Evolutionary conservation across 139 green algal species (phyloP), one percentile per base, ranked within the genome.

Genomic region (Chlamydomonas sp.): DNA sequence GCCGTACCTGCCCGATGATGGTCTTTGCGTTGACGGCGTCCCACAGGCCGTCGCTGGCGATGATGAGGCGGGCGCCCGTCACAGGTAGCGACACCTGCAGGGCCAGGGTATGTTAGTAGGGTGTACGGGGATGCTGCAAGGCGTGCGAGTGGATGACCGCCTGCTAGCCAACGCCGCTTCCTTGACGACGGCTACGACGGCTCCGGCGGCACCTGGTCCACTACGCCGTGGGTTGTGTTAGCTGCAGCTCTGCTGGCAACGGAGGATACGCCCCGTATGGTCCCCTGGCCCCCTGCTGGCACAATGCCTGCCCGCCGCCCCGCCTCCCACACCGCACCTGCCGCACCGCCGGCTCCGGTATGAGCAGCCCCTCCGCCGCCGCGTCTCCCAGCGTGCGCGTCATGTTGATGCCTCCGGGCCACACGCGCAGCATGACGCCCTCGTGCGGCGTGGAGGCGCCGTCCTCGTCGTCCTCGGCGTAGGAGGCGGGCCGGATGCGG

Each of bases 1-100:
- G 1, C 20, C 81, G 1, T 79, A 93, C 89, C 87, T 91, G 80
- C 15, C 88, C 80, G 12, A 93, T 91, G 49, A 93, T 85, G 15
- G 91, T 93, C 90, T 98, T 98, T 57, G 91, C 88, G 78, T 89
- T 86, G 18, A 97, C 79, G 1, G 94, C 94, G 84, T 99, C 97
- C 97, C 97, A 99, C 85, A 99, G 90, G 5, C 97, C 97, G 89
- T 99, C 97, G 59, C 91, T 96, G 20, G 95, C 97, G 5, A 99
- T 93, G 86, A 98, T 94, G 74, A 99, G 90, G 16, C 97, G 94
- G 0, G 81, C 96, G n/a, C 97, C 97, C 2, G 75, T 87, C 79
- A 82, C 77, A 20, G 97, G 97, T 63, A 99, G 88, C 1, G 92
- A 95, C 67, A 98, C 91, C 85, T 49, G 31, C 31, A 49, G 31